Conservation (phyloP, 371 early-diverging fungal species). For the Vittaforma corneae region DNA sequence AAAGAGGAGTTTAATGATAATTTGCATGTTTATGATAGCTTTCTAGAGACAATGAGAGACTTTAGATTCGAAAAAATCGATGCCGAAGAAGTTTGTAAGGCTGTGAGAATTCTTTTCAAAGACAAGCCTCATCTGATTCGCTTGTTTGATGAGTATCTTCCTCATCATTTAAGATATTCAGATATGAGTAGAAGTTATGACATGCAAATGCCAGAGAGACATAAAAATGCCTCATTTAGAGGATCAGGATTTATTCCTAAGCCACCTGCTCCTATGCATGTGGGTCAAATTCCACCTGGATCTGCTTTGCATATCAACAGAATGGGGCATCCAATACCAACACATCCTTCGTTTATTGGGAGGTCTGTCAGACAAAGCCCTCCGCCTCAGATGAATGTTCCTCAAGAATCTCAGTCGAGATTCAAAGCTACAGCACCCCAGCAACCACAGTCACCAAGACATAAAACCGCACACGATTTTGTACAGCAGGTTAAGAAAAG, state of each 20-base stretch:
- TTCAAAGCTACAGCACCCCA: background rate
- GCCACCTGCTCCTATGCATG: background rate
- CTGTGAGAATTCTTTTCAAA: constrained; percentile 79
- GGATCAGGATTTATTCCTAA: too few species aligned
- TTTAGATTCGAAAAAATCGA: constrained; percentile 90
- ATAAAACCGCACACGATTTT: constrained; percentile 48
- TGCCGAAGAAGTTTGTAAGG: constrained; percentile 89
- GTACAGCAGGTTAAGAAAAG: constrained; percentile 55
- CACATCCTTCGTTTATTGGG: background rate
- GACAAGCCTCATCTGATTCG: constrained; percentile 78
- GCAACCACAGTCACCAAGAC: constrained; percentile 30
- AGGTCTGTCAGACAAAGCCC: constrained; percentile 1
- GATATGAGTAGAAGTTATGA: constrained; percentile 1
- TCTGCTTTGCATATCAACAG: constrained; percentile 8
- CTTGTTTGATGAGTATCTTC: constrained; percentile 95
- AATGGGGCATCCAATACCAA: constrained; percentile 5
- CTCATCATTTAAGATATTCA: constrained; percentile 59
- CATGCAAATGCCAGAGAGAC: background rate
- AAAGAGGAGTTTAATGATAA: constrained; percentile 77
- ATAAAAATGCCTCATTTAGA: too few species aligned
- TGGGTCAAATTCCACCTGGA: too few species aligned
- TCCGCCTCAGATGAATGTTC: background rate
- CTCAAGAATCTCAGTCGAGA: background rate
- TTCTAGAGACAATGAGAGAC: constrained; percentile 97
- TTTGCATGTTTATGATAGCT: constrained; percentile 85